Evolutionary conservation across 257 asterid genomes (phyloP).

Genomic region (Nicotiana otophora): DNA sequence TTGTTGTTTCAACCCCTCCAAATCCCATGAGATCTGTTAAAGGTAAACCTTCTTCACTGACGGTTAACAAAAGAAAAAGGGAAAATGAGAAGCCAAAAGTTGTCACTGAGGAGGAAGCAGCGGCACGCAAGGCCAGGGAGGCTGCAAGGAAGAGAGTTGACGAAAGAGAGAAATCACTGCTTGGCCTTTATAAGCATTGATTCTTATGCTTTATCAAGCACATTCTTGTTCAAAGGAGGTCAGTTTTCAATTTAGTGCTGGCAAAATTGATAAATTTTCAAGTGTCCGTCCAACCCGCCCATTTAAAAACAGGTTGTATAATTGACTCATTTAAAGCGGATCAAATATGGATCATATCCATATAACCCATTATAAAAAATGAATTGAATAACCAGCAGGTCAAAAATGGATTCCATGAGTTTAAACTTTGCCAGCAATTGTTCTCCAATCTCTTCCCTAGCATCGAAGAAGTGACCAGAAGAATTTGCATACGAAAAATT

Average conservation of each 20-base stretch:
- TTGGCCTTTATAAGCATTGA: constrained; percentile 36
- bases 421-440: too few species aligned
- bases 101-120: constrained; percentile 73
- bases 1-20: constrained; percentile 53
- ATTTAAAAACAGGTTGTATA: too few species aligned
- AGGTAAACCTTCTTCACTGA: constrained; percentile 68
- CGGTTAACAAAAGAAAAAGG: constrained; percentile 68
- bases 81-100: constrained; percentile 65
- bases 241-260: constrained; percentile 1
- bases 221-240: constrained; percentile 30
- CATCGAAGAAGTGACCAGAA: too few species aligned
- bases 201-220: constrained; percentile 16
- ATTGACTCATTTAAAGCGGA: too few species aligned
- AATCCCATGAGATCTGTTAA: constrained; percentile 64
- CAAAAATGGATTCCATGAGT: too few species aligned
- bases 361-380: too few species aligned
- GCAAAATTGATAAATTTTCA: too few species aligned
- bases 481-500: too few species aligned
- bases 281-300: too few species aligned
- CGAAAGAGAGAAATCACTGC: constrained; percentile 74
- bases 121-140: constrained; percentile 86
- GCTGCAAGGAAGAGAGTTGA: constrained; percentile 91
- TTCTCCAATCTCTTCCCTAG: too few species aligned
- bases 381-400: too few species aligned
- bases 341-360: too few species aligned